These are phyloP conservation scores for Rutstroemia sp. DNA, from an alignment of 2,329 filamentous ascomycete genomes.

Conservation along the genomic window DNA sequence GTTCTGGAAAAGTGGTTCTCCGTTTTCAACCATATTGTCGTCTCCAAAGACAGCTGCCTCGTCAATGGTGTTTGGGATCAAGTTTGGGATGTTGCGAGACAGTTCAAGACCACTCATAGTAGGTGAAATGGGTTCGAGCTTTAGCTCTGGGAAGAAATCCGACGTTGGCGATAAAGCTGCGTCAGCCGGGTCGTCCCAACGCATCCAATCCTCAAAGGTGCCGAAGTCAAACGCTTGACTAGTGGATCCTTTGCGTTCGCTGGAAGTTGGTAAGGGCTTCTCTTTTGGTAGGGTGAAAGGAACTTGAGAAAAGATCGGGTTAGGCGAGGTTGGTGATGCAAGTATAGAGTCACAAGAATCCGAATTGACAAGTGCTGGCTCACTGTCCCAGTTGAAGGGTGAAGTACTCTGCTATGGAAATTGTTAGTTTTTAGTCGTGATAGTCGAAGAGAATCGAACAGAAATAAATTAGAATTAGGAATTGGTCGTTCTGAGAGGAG, in stretches of 20 bases:
- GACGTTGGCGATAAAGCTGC: slow-evolving; percentile 23
- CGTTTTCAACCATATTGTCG: slow-evolving; percentile 17
- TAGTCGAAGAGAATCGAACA: neutral
- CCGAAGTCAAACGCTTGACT: slow-evolving; percentile 23
- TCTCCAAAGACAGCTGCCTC: slow-evolving; percentile 21
- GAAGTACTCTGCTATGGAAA: slow-evolving; percentile 10
- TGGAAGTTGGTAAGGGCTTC: slow-evolving; percentile 2
- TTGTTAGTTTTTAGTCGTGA: neutral
- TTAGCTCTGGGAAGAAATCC: slow-evolving; percentile 25
- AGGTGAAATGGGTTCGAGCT: slow-evolving; percentile 23
- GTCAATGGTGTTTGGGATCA: slow-evolving; percentile 5
- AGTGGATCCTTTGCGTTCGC: slow-evolving; percentile 14
- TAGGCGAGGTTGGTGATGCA: slow-evolving; percentile 21
- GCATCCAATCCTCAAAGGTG: slow-evolving; percentile 28
- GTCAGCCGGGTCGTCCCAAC: slow-evolving; percentile 26
- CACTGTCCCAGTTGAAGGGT: slow-evolving; percentile 19
- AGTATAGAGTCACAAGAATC: slow-evolving; percentile 25
- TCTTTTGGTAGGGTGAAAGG: slow-evolving; percentile 19
- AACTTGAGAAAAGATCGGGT: slow-evolving; percentile 13
- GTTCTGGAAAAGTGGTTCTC: slow-evolving; percentile 24
- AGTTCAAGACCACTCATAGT: slow-evolving; percentile 20
- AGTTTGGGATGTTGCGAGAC: slow-evolving; percentile 14
- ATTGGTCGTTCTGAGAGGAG: no score
- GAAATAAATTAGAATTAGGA: neutral
- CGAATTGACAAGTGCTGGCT: slow-evolving; percentile 15